Base-by-base conservation (phyloP, 805 yeast species). In the Saccharomycopsis sp. region DNA sequence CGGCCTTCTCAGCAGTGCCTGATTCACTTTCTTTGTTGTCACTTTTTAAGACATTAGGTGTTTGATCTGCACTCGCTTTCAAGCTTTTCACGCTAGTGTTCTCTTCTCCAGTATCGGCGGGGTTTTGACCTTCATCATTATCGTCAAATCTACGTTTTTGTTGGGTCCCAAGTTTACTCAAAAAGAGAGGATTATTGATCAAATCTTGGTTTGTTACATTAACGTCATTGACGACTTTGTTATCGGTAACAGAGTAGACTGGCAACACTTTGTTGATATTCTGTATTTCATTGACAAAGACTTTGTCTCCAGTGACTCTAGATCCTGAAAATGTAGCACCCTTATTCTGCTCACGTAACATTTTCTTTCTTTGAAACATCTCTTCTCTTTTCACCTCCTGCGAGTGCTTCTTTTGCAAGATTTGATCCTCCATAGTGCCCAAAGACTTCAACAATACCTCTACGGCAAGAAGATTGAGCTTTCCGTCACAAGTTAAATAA, bases 401-500 rank as follows among this genome's bases (percentile, higher is more conserved):
- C 12, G 83, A 85, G 61, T 82, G 85, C 64, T 88, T 79, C 52
- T 79, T 78, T 58, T 81, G 77, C 72, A 94, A 89, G 53, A 94
- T 89, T 4, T 78, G 85, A 55, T 83, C 87, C 68, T 94, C 99
- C 66, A 85, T 85, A 37, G 73, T 66, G 7, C 92, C 88, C 47
- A 94, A 75, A 23, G 77, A 80, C 21, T 71, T 68, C 71, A 94
- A 72, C 58, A 94, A 71, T 52, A 76, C 76, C 64, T 91, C 96
- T 2, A 90, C 97, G 55, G 89, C 83, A 46, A 78, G 81, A 51
- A 91, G 70, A 67, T 90, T 84, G 54, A 94, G 78, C 16, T 76
- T 76, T 48, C 99, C 99, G 70, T 94, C 99, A 64, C 91, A 82
- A 1, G 98, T 92, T 67, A 94, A 79, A 69, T 85, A 94, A 20